Percentiles rank a stretch among this genome's conserved stretches.
Evolutionary conservation across 148 eudicot genomes (phyloP).

Genomic region (Fagopyrum esculentum): DNA sequence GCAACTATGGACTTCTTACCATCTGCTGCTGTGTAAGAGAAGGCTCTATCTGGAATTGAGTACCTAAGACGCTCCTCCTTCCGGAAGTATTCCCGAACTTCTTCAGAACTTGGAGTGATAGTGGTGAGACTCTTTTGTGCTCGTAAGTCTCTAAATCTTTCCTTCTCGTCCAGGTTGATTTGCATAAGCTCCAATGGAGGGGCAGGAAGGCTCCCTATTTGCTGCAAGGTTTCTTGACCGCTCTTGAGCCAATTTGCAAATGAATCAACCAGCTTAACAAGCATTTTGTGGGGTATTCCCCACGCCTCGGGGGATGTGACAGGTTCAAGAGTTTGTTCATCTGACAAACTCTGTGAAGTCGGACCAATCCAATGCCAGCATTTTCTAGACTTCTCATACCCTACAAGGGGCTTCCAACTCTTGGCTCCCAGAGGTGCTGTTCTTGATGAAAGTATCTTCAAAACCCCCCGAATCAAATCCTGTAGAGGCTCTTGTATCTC

Average conservation of each 20-base stretch:
- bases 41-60: constrained; percentile 86
- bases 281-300: constrained; percentile 81
- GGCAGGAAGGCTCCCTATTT: constrained; percentile 84
- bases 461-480: constrained; percentile 83
- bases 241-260: constrained; percentile 95
- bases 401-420: constrained; percentile 85
- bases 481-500: constrained; percentile 95
- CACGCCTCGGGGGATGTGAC: constrained; percentile 81
- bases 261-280: constrained; percentile 81
- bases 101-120: constrained; percentile 71
- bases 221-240: constrained; percentile 84
- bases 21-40: constrained; percentile 89
- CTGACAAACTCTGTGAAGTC: constrained; percentile 34
- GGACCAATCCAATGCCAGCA: constrained; percentile 88
- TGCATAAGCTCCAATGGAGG: constrained; percentile 72
- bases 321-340: constrained; percentile 47
- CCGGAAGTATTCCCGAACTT: constrained; percentile 72
- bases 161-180: constrained; percentile 74
- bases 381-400: constrained; percentile 62
- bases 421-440: constrained; percentile 91
- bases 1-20: constrained; percentile 94
- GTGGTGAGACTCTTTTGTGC: constrained; percentile 94
- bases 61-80: constrained; percentile 82
- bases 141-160: constrained; percentile 78
- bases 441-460: constrained; percentile 73